Conservation (phyloP, 257 asterid species). For the Gentiana dahurica region DNA sequence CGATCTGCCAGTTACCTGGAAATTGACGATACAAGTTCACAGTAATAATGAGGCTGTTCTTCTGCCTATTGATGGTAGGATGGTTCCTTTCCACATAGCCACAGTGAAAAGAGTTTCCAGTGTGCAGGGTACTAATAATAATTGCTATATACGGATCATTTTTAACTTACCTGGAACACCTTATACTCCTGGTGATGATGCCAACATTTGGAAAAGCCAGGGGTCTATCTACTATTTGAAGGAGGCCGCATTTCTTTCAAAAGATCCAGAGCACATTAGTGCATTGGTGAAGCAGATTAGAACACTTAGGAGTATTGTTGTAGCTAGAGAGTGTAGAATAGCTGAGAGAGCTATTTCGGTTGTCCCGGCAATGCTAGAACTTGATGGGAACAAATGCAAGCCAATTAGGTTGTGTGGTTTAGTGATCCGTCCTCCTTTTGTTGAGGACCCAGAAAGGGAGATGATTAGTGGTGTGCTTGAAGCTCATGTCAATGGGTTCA, state of each 20-base stretch:
- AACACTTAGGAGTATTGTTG: constrained; percentile 49
- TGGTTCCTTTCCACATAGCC: constrained; percentile 66
- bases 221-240: constrained; percentile 44
- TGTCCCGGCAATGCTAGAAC: constrained; percentile 49
- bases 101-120: constrained; percentile 61
- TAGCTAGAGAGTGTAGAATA: constrained; percentile 62
- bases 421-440: constrained; percentile 70
- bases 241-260: constrained; percentile 57
- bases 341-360: constrained; percentile 76
- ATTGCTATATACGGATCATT: constrained; percentile 50
- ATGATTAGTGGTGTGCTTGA: constrained; percentile 45
- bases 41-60: constrained; percentile 61
- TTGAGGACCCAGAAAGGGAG: constrained; percentile 57
- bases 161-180: constrained; percentile 71
- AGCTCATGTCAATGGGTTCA: constrained; percentile 62
- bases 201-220: constrained; percentile 40
- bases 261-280: constrained; percentile 58
- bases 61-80: constrained; percentile 47
- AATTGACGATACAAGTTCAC: constrained; percentile 62
- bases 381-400: constrained; percentile 26
- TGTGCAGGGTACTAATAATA: constrained; percentile 55
- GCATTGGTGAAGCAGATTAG: constrained; percentile 56
- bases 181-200: constrained; percentile 45
- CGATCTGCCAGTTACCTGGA: constrained; percentile 53
- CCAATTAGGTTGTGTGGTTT: constrained; percentile 28